Evolutionary conservation across 257 asterid species (phyloP).

Genomic region (Prunella vulgaris): DNA sequence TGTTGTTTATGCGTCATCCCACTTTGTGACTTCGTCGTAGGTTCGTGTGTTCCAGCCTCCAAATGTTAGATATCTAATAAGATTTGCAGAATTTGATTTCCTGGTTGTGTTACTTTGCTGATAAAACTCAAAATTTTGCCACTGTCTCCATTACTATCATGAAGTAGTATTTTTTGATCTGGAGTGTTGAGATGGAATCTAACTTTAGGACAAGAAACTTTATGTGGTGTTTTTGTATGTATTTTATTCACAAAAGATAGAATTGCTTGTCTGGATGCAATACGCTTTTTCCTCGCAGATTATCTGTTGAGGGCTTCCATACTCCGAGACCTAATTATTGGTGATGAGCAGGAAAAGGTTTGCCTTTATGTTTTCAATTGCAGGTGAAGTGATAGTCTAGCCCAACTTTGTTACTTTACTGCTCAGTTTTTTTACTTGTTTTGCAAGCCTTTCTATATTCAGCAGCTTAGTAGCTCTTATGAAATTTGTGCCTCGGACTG

Average conservation of each 20-base stretch:
- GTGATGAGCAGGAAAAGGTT: conserved; percentile 21
- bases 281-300: conserved; percentile 15
- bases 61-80: not conserved
- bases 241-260: conserved; percentile 24
- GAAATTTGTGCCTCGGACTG: not conserved
- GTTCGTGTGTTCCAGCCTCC: not conserved
- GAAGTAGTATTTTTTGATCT: conserved; percentile 10
- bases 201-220: conserved; percentile 12
- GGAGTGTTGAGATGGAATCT: conserved; percentile 25
- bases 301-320: conserved; percentile 17
- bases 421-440: conserved; percentile 21
- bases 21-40: too few relatives aligned
- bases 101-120: not conserved
- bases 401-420: conserved; percentile 22
- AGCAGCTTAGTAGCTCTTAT: not conserved
- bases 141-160: not conserved
- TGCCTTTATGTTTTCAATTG: conserved; percentile 24
- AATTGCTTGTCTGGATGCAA: conserved; percentile 27
- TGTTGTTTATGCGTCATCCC: too few relatives aligned
- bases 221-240: conserved; percentile 13
- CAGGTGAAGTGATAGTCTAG: conserved; percentile 18
- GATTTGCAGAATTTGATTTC: not conserved
- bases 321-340: conserved; percentile 28
- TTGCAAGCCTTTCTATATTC: conserved; percentile 21
- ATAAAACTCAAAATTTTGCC: not conserved